Conservation (phyloP, 1,284 basidiomycete genomes). For the Irpex lacteus region DNA sequence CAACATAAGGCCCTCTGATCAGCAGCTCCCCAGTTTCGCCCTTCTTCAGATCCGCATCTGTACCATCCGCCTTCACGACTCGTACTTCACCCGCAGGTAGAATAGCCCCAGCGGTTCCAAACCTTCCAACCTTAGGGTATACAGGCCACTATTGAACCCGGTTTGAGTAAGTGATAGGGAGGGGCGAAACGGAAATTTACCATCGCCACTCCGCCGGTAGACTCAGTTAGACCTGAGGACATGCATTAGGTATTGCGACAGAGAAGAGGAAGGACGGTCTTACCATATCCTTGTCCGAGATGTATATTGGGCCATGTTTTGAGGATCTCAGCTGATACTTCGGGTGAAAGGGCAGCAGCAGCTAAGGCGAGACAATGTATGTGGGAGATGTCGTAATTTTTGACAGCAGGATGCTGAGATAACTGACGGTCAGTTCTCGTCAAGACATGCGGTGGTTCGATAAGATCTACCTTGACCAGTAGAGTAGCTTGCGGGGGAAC, state of each 20-base stretch:
- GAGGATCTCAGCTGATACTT: conserved; percentile 54
- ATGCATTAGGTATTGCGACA: neutral
- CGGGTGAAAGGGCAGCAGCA: conserved; percentile 72
- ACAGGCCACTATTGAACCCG: neutral
- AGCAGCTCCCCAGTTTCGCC: conserved; percentile 41
- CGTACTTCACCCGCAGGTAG: conserved; percentile 34
- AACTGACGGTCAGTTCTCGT: neutral
- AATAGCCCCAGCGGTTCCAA: conserved; percentile 36
- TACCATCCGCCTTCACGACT: conserved; percentile 39
- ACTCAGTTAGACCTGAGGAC: conserved; percentile 38
- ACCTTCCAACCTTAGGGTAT: conserved; percentile 19
- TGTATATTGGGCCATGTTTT: conserved; percentile 53
- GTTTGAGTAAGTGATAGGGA: neutral
- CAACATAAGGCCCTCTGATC: conserved; percentile 36
- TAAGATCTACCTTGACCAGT: conserved; percentile 50
- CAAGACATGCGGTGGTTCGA: neutral
- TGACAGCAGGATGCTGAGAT: conserved; percentile 58
- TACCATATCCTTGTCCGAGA: conserved; percentile 69
- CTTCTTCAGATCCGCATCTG: conserved; percentile 28
- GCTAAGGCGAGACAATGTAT: conserved; percentile 62
- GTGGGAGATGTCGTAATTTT: conserved; percentile 62
- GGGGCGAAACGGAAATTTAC: conserved; percentile 10
- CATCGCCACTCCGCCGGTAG: conserved; percentile 42
- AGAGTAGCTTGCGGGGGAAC: conserved; percentile 66
- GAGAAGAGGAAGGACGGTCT: neutral